Evolutionary conservation across 176 grass and related monocot genomes (phyloP).

Genomic region (Secale cereale): DNA sequence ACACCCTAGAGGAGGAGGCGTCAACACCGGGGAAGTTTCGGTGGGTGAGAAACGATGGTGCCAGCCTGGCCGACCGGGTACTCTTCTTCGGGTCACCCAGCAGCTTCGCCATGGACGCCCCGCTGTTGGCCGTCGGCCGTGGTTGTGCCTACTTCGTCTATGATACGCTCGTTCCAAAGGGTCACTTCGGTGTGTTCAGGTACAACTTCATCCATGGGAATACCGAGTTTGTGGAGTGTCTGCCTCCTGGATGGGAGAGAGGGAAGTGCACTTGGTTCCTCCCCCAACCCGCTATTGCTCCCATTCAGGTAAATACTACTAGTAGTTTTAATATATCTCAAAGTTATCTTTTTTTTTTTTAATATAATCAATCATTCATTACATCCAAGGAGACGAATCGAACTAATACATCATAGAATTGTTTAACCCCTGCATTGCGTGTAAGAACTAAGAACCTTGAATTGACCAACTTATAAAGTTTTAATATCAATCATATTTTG

Average conservation of each 20-base stretch:
- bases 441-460: not conserved
- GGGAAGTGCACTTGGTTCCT: not conserved
- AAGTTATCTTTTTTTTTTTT: not conserved
- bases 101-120: no score
- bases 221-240: not conserved
- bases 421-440: no score
- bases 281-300: not conserved
- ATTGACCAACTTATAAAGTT: not conserved
- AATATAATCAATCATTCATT: no score
- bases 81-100: no score
- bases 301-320: not conserved
- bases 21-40: no score
- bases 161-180: no score
- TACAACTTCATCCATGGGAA: not conserved
- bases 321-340: not conserved
- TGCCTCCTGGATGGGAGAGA: not conserved
- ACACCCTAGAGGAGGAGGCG: no score
- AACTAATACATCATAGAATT: not conserved
- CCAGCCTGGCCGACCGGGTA: no score
- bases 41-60: no score
- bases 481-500: not conserved
- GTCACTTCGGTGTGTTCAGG: not conserved
- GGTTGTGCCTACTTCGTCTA: no score
- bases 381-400: not conserved
- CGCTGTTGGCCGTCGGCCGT: no score